A percentile compares a stretch with the other conserved stretches of the same genome.
Evolutionary conservation across 2,329 filamentous ascomycete species (phyloP).

Genomic region (Leptographium radiaticola): DNA sequence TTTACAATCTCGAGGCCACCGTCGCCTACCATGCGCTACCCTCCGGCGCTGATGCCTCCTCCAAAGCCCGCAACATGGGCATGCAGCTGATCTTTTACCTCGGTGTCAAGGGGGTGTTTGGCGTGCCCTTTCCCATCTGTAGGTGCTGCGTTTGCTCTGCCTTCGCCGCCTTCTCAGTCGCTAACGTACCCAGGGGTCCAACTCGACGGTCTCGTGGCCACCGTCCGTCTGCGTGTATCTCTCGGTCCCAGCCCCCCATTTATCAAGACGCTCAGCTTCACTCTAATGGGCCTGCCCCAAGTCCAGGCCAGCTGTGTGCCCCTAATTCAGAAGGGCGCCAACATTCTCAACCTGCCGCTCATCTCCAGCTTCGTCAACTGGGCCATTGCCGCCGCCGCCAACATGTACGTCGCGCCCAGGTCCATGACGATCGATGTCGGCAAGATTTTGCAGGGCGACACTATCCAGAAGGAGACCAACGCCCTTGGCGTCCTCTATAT

Average conservation of each 20-base stretch:
- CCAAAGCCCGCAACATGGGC: constrained; percentile 88
- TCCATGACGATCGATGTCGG: constrained; percentile 84
- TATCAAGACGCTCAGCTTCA: constrained; percentile 82
- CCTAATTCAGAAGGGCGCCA: constrained; percentile 82
- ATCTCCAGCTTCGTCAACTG: constrained; percentile 97
- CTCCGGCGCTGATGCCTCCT: constrained; percentile 53
- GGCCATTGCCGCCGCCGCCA: constrained; percentile 74
- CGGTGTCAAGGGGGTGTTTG: constrained; percentile 77
- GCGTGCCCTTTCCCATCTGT: constrained; percentile 71
- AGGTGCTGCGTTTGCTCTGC: not conserved
- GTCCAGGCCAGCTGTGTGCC: constrained; percentile 82
- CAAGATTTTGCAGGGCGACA: constrained; percentile 82
- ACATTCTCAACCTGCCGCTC: constrained; percentile 79
- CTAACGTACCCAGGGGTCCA: constrained; percentile 44
- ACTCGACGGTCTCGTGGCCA: constrained; percentile 80
- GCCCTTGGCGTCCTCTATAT: constrained; percentile 87
- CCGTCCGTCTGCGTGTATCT: constrained; percentile 67
- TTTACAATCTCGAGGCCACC: constrained; percentile 83
- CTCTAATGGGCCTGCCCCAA: constrained; percentile 85
- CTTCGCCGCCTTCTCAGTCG: not conserved
- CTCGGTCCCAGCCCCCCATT: constrained; percentile 87
- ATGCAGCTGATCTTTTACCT: constrained; percentile 94
- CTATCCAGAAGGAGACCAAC: constrained; percentile 77
- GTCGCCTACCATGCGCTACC: constrained; percentile 86
- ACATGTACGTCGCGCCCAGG: constrained; percentile 90